Evolutionary conservation across 371 early-diverging fungal genomes (phyloP).

Genomic region (Lichtheimia corymbifera): DNA sequence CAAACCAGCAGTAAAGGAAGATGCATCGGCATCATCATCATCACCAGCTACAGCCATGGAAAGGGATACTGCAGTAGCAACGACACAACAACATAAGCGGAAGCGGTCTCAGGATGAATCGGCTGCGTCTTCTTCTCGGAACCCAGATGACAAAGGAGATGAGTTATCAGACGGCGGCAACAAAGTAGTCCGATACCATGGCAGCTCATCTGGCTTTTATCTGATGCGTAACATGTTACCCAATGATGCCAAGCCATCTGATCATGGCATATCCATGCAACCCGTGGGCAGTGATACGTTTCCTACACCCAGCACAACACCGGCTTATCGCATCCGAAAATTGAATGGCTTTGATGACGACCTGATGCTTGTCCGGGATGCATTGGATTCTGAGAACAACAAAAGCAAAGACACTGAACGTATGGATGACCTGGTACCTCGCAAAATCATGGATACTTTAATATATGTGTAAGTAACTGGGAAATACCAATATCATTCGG

Average conservation of each 20-base stretch:
- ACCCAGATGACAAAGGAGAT: not conserved
- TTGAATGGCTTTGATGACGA: conserved; percentile 38
- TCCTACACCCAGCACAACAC: not conserved
- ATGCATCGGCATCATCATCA: not conserved
- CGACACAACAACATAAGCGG: conserved; percentile 3
- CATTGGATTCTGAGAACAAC: conserved; percentile 30
- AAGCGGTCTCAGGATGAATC: conserved; percentile 11
- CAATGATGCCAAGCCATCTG: conserved; percentile 3
- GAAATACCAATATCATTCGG: no score
- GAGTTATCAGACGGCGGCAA: conserved; percentile 4
- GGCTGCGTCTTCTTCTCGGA: not conserved
- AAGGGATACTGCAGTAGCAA: no score
- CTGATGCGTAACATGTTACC: conserved; percentile 33
- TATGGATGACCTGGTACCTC: conserved; percentile 25
- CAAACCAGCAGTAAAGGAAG: conserved; percentile 4
- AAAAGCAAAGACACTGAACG: conserved; percentile 23
- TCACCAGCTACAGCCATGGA: no score
- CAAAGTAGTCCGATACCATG: conserved; percentile 38
- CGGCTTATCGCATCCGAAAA: conserved; percentile 17
- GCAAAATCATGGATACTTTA: conserved; percentile 25
- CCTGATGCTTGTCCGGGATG: conserved; percentile 36
- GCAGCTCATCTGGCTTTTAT: conserved; percentile 52
- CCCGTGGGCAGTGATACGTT: not conserved
- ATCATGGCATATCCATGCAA: not conserved
- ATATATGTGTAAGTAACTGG: conserved; percentile 19